Percentiles rank a stretch among this genome's conserved stretches.
phyloP scores from a whole-genome alignment of 2,329 filamentous ascomycete genomes.

The Aspergillus ruber region DNA sequence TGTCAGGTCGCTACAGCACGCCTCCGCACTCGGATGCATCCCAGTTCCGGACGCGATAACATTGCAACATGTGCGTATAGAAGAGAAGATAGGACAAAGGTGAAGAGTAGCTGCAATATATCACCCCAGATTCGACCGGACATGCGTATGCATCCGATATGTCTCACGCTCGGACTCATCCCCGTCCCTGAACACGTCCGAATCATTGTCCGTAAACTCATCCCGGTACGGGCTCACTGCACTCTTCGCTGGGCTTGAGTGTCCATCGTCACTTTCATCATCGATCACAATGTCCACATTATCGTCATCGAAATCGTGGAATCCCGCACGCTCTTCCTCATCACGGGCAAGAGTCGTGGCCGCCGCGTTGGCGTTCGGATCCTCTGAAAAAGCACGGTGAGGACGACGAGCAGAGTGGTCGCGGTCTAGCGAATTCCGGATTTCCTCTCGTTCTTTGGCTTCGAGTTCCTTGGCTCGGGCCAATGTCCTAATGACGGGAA shows the following conservation, averaged over 20 bases:
- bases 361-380: slow-evolving; percentile 35
- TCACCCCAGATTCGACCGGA: slow-evolving; percentile 9
- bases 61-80: no score
- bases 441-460: slow-evolving; percentile 38
- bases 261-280: slow-evolving; percentile 29
- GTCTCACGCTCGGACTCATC: slow-evolving; percentile 34
- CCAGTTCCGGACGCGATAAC: no score
- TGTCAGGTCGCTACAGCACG: no score
- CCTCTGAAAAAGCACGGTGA: slow-evolving; percentile 31
- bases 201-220: slow-evolving; percentile 49
- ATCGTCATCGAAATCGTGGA: slow-evolving; percentile 35
- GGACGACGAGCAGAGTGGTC: slow-evolving; percentile 30
- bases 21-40: no score
- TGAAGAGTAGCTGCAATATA: neutral
- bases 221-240: slow-evolving; percentile 44
- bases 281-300: slow-evolving; percentile 39
- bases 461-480: slow-evolving; percentile 45
- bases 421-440: slow-evolving; percentile 28
- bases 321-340: slow-evolving; percentile 39
- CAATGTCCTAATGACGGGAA: slow-evolving; percentile 34
- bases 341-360: slow-evolving; percentile 35
- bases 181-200: slow-evolving; percentile 40
- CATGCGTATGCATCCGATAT: slow-evolving; percentile 36
- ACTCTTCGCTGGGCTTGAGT: slow-evolving; percentile 16
- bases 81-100: neutral